These are phyloP conservation scores for Cornus controversa DNA, from an alignment of 148 eudicot species.

Conservation along the genomic window DNA sequence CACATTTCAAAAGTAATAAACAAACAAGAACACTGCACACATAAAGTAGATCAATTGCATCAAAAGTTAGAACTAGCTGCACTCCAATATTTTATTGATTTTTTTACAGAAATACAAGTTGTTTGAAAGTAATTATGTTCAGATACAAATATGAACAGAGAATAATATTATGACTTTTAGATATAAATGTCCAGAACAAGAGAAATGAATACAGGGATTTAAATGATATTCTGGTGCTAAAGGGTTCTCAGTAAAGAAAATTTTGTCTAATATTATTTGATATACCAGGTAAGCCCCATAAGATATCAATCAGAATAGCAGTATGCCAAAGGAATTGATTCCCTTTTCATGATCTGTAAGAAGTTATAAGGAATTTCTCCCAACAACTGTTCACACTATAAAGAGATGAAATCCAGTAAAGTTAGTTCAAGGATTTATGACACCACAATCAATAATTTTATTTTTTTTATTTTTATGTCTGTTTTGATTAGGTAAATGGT, in stretches of 20 bases:
- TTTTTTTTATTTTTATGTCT: too few species aligned
- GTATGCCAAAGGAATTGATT: not conserved
- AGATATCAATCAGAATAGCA: not conserved
- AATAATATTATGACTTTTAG: not conserved
- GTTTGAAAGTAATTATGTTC: not conserved
- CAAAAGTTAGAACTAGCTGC: not conserved
- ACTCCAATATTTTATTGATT: not conserved
- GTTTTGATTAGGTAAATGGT: too few species aligned
- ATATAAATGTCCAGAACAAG: not conserved
- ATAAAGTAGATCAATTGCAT: conserved; percentile 1
- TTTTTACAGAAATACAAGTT: too few species aligned
- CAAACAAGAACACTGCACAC: not conserved
- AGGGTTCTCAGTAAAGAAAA: not conserved
- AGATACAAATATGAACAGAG: not conserved
- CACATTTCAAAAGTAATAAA: too few species aligned
- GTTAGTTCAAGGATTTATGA: too few species aligned
- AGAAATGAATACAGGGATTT: not conserved
- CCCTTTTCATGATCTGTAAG: not conserved
- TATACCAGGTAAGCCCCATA: not conserved
- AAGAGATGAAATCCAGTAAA: too few species aligned
- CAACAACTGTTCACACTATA: too few species aligned
- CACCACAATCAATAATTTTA: too few species aligned
- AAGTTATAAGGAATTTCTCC: too few species aligned
- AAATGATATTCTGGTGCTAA: not conserved
- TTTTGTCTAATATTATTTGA: not conserved